Evolutionary conservation across 225 moss, liverwort and hornwort species (phyloP).

Genomic region (Polytrichum formosum): DNA sequence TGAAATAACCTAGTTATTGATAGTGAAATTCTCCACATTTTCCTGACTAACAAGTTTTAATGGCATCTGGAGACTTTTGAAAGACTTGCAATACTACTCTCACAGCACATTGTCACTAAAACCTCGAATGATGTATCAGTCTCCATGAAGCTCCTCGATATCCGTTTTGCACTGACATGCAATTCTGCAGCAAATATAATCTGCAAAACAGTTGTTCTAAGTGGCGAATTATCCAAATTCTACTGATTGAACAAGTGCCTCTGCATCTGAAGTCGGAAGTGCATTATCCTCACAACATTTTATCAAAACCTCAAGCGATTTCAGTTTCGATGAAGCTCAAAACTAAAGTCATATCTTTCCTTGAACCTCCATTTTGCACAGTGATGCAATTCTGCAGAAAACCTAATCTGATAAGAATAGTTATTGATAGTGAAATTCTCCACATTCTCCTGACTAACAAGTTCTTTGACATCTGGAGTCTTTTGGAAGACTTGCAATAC

Average conservation of each 20-base stretch:
- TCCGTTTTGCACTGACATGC: no score
- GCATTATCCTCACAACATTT: neutral
- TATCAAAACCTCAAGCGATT: neutral
- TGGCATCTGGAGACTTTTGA: constrained; percentile 71
- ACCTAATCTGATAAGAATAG: no score
- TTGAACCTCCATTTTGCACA: neutral
- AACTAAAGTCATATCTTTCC: neutral
- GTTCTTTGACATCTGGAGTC: constrained; percentile 46
- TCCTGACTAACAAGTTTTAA: no score
- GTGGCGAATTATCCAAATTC: no score
- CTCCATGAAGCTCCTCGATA: neutral
- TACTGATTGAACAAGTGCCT: no score
- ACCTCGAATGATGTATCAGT: neutral
- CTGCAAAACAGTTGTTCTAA: no score
- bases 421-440: no score
- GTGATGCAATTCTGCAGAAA: neutral
- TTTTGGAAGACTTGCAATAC: constrained; percentile 43
- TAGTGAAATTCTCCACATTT: no score
- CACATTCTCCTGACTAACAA: no score
- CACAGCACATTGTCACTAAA: neutral
- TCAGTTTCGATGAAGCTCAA: neutral
- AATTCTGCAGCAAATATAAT: no score
- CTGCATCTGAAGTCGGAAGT: constrained; percentile 70
- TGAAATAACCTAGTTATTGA: no score
- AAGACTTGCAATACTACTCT: constrained; percentile 20